These are phyloP conservation scores for Oryza meyeriana DNA, from an alignment of 176 grass and related monocot species.

Conservation along the genomic window DNA sequence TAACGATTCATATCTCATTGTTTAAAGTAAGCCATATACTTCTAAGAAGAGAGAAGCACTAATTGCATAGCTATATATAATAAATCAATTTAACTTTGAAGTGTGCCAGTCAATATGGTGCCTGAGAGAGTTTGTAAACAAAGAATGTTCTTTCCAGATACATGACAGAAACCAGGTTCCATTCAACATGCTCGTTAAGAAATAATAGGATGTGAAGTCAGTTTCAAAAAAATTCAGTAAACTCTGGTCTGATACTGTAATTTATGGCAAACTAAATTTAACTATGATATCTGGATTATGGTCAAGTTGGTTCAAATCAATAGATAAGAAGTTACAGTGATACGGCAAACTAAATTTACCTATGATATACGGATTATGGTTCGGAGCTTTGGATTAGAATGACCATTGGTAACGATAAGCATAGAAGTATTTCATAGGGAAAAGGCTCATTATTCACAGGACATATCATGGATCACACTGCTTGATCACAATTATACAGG, in stretches of 20 bases:
- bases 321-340: not conserved
- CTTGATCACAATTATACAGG: constrained; percentile 16
- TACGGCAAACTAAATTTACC: not conserved
- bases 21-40: not conserved
- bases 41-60: not conserved
- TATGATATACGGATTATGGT: not conserved
- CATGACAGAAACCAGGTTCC: not conserved
- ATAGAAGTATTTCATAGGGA: not conserved
- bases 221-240: not conserved
- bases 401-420: not conserved
- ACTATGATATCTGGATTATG: not conserved
- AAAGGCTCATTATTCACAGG: not conserved
- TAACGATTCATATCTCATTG: not conserved
- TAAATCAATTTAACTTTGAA: not conserved
- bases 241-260: not conserved
- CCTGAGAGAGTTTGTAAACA: not conserved
- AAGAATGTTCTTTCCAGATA: not conserved
- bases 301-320: not conserved
- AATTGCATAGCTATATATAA: not conserved
- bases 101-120: not conserved
- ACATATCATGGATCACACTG: not conserved
- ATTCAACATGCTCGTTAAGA: not conserved
- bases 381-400: not conserved
- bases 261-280: not conserved
- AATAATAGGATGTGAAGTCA: not conserved